Base-by-base conservation (phyloP, 129 eudicot genomes). In the Logfia minima region DNA sequence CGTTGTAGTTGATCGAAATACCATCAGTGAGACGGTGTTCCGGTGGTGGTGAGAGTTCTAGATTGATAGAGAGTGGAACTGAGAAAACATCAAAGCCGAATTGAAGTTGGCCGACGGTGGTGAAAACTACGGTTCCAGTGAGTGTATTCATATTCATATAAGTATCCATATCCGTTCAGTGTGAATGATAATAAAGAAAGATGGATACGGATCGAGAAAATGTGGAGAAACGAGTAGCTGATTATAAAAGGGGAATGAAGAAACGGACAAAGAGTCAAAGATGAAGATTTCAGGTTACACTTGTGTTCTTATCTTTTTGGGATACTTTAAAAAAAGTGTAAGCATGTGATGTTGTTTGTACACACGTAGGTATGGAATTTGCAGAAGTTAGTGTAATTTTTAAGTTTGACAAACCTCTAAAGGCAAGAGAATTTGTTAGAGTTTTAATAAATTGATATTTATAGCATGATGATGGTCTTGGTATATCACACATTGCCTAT, bases 71-170 rank as follows among this genome's bases (percentile, higher is more conserved):
- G 8, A 88, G 81, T 8, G 53, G 26, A 72, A 81, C 53, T 70
- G 92, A 87, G 90, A 90, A 93, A 66, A 93, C 76, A 58, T 93
- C 98, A 82, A 93, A 93, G 71, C 98, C 96, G 83, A 83, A 93
- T 17, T 87, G 31, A 5, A 89, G 81, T 31, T 90, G 84, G 77
- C 96, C 92, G 26, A 93, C 65, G 72, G 95, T 84, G 88, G 90
- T 37, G 89, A 93, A 93, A 77, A 93, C 43, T 52, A 93, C 75
- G 70, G 92, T 87, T 53, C 98, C 95, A 8, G 24, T 77, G 1
- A 81, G 88, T 11, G 68, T 71, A 31, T 74, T 83, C 90, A 82
- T 84, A 10, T 48, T 5, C 37, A 5, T 34, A 26, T 26, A 26
- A 2, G 1, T 9, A 41, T 41, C 48, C 48, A 8, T 41, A 10